phyloP scores from a whole-genome alignment of 306 rosid species.

The Mimosa bimucronata region DNA sequence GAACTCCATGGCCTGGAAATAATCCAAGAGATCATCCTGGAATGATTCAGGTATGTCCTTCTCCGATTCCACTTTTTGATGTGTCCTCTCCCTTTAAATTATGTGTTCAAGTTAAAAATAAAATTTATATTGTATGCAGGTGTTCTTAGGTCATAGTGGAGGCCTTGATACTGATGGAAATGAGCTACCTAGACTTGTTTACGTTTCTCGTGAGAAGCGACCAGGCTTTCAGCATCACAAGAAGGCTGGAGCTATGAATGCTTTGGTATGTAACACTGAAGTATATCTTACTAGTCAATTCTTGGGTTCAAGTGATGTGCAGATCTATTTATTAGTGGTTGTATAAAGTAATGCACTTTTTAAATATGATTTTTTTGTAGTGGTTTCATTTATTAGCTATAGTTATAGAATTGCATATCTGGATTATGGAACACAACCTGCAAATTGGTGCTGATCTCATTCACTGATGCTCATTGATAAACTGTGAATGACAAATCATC shows the following conservation, averaged over 20 bases:
- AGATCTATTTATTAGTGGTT: no score
- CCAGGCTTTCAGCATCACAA: conserved; percentile 99
- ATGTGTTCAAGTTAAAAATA: conserved; percentile 25
- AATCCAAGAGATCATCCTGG: conserved; percentile 99
- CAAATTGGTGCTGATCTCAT: no score
- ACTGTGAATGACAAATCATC: not conserved
- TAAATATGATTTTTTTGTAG: no score
- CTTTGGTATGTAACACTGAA: conserved; percentile 72
- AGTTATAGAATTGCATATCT: no score
- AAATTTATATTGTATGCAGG: conserved; percentile 59
- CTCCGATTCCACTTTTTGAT: conserved; percentile 16
- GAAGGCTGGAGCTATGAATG: conserved; percentile 99
- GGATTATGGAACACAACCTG: no score
- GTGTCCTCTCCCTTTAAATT: conserved; percentile 9
- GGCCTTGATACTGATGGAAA: conserved; percentile 99
- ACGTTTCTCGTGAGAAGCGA: conserved; percentile 99
- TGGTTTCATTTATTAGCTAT: no score
- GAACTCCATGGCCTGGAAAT: conserved; percentile 99
- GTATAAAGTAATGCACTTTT: no score
- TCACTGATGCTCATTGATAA: conserved; percentile 6
- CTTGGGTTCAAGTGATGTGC: conserved; percentile 22
- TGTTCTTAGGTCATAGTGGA: conserved; percentile 98
- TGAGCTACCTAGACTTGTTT: conserved; percentile 99
- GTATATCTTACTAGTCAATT: conserved; percentile 16
- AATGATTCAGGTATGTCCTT: conserved; percentile 91